Conservation (phyloP, 2,329 filamentous ascomycete species). For the Hymenoscyphus repandus region DNA sequence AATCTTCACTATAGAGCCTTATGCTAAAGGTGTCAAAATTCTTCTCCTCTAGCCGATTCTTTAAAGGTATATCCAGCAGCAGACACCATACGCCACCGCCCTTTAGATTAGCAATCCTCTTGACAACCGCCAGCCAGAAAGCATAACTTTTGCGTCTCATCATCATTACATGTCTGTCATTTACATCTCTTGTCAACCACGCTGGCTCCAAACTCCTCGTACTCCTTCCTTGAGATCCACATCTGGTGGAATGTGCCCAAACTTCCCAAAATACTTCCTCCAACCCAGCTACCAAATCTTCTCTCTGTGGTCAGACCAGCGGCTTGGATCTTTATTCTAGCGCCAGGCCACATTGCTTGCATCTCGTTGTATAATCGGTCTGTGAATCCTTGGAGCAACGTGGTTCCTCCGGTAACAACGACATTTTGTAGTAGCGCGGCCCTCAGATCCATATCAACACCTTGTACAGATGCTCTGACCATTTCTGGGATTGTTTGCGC, state of each 20-base stretch:
- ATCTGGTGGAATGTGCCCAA: slow-evolving; percentile 98
- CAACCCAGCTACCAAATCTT: slow-evolving; percentile 91
- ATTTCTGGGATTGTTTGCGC: slow-evolving; percentile 79
- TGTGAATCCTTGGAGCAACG: slow-evolving; percentile 83
- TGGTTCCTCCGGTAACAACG: slow-evolving; percentile 85
- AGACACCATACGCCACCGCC: slow-evolving; percentile 23
- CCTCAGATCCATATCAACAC: slow-evolving; percentile 84
- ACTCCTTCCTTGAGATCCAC: slow-evolving; percentile 98
- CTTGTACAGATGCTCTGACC: slow-evolving; percentile 69
- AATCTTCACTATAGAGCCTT: neutral
- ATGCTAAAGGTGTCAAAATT: neutral
- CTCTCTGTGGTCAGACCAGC: slow-evolving; percentile 82
- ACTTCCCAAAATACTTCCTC: slow-evolving; percentile 90
- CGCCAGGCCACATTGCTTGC: slow-evolving; percentile 72
- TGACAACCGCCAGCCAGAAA: slow-evolving; percentile 1
- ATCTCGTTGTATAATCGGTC: slow-evolving; percentile 86
- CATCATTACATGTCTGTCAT: slow-evolving; percentile 37
- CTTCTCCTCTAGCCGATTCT: slow-evolving; percentile 6
- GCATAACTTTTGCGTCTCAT: slow-evolving; percentile 6
- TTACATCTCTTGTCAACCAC: slow-evolving; percentile 98
- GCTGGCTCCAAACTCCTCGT: slow-evolving; percentile 84
- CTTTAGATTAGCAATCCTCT: slow-evolving; percentile 9
- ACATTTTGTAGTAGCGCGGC: slow-evolving; percentile 81
- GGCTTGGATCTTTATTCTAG: slow-evolving; percentile 82
- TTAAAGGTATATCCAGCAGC: slow-evolving; percentile 13